Conservation (phyloP, 2,329 filamentous ascomycete genomes). For the Chaetomium sp. region DNA sequence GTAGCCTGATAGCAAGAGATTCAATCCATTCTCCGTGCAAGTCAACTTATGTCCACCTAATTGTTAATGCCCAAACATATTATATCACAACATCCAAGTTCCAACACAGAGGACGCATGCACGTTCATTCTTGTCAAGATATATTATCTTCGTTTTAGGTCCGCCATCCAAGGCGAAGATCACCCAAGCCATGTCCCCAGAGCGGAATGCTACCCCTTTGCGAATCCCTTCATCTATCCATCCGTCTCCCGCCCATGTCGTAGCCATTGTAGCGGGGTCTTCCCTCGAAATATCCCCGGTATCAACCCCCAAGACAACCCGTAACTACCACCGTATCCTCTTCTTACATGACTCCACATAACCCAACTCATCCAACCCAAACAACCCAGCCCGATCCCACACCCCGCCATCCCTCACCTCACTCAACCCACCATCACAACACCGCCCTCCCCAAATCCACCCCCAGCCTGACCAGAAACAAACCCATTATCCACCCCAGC, state of each 20-base stretch:
- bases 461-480: neutral
- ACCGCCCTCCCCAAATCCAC: neutral
- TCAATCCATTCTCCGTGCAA: too few species aligned
- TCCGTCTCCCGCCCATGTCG: neutral
- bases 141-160: neutral
- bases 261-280: neutral
- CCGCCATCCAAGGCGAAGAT: neutral
- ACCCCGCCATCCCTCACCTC: too few species aligned
- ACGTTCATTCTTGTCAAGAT: neutral
- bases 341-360: neutral
- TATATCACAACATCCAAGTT: neutral
- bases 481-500: neutral
- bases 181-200: neutral
- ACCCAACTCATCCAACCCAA: neutral
- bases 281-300: neutral
- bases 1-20: too few species aligned
- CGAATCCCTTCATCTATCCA: neutral
- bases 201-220: neutral
- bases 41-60: too few species aligned
- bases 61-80: neutral
- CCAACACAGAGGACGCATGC: neutral
- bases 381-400: too few species aligned
- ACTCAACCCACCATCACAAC: neutral
- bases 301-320: neutral
- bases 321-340: too few species aligned